A percentile compares a stretch with the other conserved stretches of the same genome.
These are phyloP conservation scores for Auxenochlorella protothecoides DNA, from an alignment of 139 green algal species.

Conservation along the genomic window DNA sequence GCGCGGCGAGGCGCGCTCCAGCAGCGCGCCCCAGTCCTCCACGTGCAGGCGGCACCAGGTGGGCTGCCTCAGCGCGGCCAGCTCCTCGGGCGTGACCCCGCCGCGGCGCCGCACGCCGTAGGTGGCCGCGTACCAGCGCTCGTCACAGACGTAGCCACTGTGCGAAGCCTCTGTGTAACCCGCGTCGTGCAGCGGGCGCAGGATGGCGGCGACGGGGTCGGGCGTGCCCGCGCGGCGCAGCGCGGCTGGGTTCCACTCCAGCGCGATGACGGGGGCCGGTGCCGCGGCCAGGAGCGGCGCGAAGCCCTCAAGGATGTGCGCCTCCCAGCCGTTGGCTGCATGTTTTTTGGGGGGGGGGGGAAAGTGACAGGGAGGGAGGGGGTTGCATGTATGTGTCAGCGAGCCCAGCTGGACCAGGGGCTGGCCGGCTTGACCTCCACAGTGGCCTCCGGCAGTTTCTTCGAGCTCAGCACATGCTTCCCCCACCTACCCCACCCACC, in stretches of 20 bases:
- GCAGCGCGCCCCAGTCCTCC: slow-evolving; percentile 42
- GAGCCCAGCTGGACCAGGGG: too few relatives aligned
- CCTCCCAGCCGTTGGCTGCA: slow-evolving; percentile 51
- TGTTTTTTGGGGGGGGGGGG: too few relatives aligned
- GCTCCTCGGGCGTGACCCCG: slow-evolving; percentile 9
- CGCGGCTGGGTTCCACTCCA: slow-evolving; percentile 49
- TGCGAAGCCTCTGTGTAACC: slow-evolving; percentile 68
- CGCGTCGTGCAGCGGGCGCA: slow-evolving; percentile 44
- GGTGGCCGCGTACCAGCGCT: slow-evolving; percentile 62
- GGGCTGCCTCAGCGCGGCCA: slow-evolving; percentile 38
- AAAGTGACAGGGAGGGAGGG: too few relatives aligned
- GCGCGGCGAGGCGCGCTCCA: slow-evolving; percentile 11
- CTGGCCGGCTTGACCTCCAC: too few relatives aligned
- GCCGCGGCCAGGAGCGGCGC: slow-evolving; percentile 15
- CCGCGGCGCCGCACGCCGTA: slow-evolving; percentile 24
- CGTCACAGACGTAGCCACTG: slow-evolving; percentile 60
- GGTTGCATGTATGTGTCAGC: too few relatives aligned
- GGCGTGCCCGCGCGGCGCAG: slow-evolving; percentile 33
- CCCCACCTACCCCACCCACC: too few relatives aligned
- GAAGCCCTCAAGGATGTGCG: slow-evolving; percentile 50
- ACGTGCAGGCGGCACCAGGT: slow-evolving; percentile 67
- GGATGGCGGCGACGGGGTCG: slow-evolving; percentile 23
- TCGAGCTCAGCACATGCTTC: too few relatives aligned
- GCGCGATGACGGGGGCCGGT: slow-evolving; percentile 43
- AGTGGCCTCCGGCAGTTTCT: too few relatives aligned